These are phyloP conservation scores for Erythrobasidium yunnanense DNA, from an alignment of 768 basidiomycete genomes.

Conservation along the genomic window DNA sequence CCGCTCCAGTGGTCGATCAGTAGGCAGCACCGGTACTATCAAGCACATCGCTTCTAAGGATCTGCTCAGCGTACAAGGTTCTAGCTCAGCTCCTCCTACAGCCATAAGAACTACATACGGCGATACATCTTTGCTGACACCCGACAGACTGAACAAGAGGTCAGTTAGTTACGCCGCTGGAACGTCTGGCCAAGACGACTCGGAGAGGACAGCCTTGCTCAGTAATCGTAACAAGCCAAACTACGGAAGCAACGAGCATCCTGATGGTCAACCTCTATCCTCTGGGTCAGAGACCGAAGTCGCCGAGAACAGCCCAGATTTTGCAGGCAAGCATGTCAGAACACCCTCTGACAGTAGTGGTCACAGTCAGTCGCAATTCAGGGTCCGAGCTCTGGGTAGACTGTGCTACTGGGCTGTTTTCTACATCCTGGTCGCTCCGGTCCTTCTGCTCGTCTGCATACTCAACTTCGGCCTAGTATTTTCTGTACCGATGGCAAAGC, in stretches of 20 bases:
- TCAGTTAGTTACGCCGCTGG: not conserved
- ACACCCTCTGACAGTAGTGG: not conserved
- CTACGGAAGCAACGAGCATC: not conserved
- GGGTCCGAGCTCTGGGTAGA: constrained; percentile 36
- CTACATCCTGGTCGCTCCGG: constrained; percentile 66
- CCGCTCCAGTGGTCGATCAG: not conserved
- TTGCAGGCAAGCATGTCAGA: not conserved
- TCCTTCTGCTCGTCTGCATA: constrained; percentile 74
- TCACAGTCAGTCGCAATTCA: constrained; percentile 22
- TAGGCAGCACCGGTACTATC: not conserved
- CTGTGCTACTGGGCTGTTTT: constrained; percentile 64
- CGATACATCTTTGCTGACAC: not conserved
- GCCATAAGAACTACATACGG: too few species aligned
- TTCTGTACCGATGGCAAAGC: constrained; percentile 94
- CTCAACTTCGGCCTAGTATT: constrained; percentile 92
- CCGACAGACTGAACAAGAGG: not conserved
- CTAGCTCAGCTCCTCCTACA: not conserved
- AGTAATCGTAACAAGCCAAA: not conserved
- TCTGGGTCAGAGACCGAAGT: constrained; percentile 31
- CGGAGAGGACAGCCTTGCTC: not conserved
- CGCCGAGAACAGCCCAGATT: not conserved
- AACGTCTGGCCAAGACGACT: not conserved
- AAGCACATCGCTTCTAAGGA: not conserved
- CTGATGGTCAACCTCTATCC: not conserved
- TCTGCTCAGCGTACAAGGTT: not conserved